Conservation (phyloP, 192 early-diverging fungal species). For the Physocladia obscura region DNA sequence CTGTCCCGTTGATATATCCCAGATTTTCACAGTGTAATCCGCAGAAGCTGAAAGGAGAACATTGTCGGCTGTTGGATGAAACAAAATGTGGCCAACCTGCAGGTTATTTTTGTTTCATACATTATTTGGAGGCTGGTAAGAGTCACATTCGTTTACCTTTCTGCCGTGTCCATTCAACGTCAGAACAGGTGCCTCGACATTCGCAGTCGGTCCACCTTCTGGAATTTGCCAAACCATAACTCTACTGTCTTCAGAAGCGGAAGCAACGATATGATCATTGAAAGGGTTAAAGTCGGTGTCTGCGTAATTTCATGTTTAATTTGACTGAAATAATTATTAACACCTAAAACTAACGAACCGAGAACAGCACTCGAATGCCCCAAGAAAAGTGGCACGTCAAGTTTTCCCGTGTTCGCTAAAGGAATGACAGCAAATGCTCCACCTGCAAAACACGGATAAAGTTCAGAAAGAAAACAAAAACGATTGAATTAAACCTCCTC, state of each 20-base stretch:
- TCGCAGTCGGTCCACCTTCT: constrained; percentile 67
- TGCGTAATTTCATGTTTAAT: background rate
- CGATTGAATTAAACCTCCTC: constrained; percentile 47
- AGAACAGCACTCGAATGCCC: constrained; percentile 93
- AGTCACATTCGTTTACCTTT: constrained; percentile 47
- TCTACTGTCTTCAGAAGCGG: constrained; percentile 53
- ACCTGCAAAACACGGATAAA: constrained; percentile 47
- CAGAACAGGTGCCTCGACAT: constrained; percentile 74
- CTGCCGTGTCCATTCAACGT: constrained; percentile 81
- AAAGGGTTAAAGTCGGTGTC: constrained; percentile 98
- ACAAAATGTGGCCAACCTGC: constrained; percentile 97
- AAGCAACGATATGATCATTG: constrained; percentile 94
- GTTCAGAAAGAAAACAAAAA: background rate
- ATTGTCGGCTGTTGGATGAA: constrained; percentile 95
- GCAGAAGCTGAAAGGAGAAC: constrained; percentile 86
- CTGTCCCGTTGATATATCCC: constrained; percentile 87
- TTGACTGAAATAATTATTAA: background rate
- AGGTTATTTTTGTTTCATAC: background rate
- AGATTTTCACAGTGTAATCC: constrained; percentile 81
- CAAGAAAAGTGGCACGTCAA: constrained; percentile 84
- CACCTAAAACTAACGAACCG: constrained; percentile 3
- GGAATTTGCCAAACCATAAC: constrained; percentile 96
- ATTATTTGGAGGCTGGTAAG: background rate
- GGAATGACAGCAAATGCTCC: constrained; percentile 97
- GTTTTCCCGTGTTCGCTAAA: constrained; percentile 77